A percentile compares a stretch with the other conserved stretches of the same genome.
Conservation (phyloP, 2,329 filamentous ascomycete species). For the Trichoderma lentiforme region DNA sequence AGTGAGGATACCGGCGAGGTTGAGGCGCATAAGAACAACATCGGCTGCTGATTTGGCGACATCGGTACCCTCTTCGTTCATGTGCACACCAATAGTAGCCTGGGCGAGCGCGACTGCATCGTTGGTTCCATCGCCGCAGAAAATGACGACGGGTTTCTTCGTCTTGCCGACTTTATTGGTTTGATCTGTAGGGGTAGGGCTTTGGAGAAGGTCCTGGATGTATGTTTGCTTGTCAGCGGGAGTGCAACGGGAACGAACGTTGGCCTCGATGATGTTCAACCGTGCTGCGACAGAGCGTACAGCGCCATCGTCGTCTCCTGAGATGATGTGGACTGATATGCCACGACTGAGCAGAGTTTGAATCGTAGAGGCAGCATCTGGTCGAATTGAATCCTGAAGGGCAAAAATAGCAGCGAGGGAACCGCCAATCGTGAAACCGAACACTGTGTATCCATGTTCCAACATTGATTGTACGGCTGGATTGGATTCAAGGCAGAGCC, state of each 20-base stretch:
- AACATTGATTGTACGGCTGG: conserved; percentile 35
- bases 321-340: conserved; percentile 47
- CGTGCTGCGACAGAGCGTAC: conserved; percentile 40
- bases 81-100: conserved; percentile 68
- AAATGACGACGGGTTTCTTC: conserved; percentile 51
- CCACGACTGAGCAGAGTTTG: conserved; percentile 34
- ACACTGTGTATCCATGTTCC: conserved; percentile 39
- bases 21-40: conserved; percentile 60
- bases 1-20: conserved; percentile 53
- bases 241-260: conserved; percentile 41
- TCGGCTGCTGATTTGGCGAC: conserved; percentile 66
- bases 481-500: conserved; percentile 38
- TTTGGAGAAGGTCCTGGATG: conserved; percentile 36
- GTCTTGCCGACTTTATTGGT: background rate
- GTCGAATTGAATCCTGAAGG: conserved; percentile 45
- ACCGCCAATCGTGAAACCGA: conserved; percentile 45
- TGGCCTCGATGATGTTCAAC: conserved; percentile 38
- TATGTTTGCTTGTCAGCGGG: conserved; percentile 47
- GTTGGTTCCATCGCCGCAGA: conserved; percentile 77
- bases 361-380: conserved; percentile 39
- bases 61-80: conserved; percentile 56
- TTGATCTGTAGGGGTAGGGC: background rate
- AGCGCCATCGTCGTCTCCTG: conserved; percentile 51
- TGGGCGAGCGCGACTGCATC: conserved; percentile 70
- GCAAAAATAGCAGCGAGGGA: conserved; percentile 41